Evolutionary conservation across 306 rosid species (phyloP), one percentile per base, ranked within the genome.

Genomic region (Acacia melanoxylon): DNA sequence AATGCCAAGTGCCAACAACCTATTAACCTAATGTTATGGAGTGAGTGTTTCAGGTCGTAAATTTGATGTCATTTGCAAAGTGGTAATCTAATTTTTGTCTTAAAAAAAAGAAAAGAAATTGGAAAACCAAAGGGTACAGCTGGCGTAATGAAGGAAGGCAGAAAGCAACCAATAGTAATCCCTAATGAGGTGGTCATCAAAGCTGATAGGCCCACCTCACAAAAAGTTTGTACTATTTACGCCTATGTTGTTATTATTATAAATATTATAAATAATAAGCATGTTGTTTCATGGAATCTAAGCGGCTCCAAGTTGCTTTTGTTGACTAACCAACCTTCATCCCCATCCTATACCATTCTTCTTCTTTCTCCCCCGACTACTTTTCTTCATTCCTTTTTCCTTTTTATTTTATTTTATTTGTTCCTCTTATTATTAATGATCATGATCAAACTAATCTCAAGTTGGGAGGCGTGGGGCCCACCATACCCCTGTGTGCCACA

Each of bases 401-500:
- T 24, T 27, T 27, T 27, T 27, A 27, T 27, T 27, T 58, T 54
- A 19, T 54, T 20, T 52, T 19, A 19, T 54, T 20, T 8, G 62
- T 54, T 37, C 1, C 41, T 6, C 41, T 37, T 20, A 20, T 19
- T 6, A 17, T 52, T 54, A 20, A 58, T 58, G 63, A 58, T 54
- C 20, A 54, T 8, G 62, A 54, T 54, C 7, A 52, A 52, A 52
- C 59, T 19, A 19, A 17, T 17, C 24, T 54, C 63, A n/a, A 58
- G 63, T 59, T 0, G 66, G 17, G 31, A 2, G 12, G 31, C 15
- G 37, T n/a, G 79, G 85, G 85, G 8, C 81, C 89, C 77, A 75
- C 40, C n/a, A 27, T 22, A 16, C 76, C 82, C 80, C 86, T 82
- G 83, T 29, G 66, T 75, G 84, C 83, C 91, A 88, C 89, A 88